Evolutionary conservation across 1,139 yeast species (phyloP), one percentile per base, ranked within the genome.

Genomic region (Hyphopichia fennica): DNA sequence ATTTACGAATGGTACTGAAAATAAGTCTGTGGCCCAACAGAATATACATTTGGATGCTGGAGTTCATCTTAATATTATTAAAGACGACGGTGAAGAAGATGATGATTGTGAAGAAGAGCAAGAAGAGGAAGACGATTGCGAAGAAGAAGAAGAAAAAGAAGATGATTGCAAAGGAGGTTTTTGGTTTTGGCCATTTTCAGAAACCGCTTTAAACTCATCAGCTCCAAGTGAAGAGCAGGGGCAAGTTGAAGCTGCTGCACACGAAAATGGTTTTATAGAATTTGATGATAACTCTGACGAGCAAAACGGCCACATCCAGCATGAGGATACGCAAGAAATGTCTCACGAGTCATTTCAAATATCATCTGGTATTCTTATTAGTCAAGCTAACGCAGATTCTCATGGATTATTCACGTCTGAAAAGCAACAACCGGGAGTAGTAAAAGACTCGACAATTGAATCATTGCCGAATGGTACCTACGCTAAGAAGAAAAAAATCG

Each of bases 121-220:
- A 3, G 46, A 39, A 7, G 48, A 40, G 18, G 38, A 38, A 16
- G 50, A 44, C 4, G 48, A 48, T 19, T 44, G 41, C 20, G 35
- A 41, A 22, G 36, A 41, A 13, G 43, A 46, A 17, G 45, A 41
- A 8, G 42, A 44, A 7, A 40, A 45, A 7, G 41, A 46, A 18
- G 46, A 43, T 16, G 45, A 43, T 9, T 38, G 43, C 7, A 38
- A 40, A 11, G 45, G 40, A 22, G 41, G 34, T 22, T 41, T 43
- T 29, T 48, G 52, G 52, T 47, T 49, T 32, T 49, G 44, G 44
- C 52, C 52, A 11, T 49, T 49, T 29, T 22, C n/a, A n/a, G n/a
- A n/a, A n/a, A n/a, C n/a, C n/a, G n/a, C n/a, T n/a, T n/a, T n/a
- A n/a, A n/a, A n/a, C n/a, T n/a, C 42, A 10, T 34, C 34, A n/a